Base-by-base conservation (phyloP, 768 basidiomycete genomes). In the Calocybe cyanea region DNA sequence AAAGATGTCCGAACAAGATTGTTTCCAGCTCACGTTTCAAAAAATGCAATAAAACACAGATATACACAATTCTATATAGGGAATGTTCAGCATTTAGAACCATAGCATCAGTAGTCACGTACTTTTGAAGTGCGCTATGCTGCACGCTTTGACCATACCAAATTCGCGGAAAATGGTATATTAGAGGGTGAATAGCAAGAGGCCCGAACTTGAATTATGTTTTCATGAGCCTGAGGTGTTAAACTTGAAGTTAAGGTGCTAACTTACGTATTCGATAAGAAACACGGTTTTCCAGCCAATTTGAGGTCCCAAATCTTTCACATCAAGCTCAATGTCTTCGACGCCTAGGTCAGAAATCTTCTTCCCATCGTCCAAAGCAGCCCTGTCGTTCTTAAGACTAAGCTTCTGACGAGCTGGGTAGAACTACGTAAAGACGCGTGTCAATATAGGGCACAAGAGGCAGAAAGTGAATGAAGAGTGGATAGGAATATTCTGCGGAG, bases 251-350 rank as follows among this genome's bases (percentile, higher is more conserved):
- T 44, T 45, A 46, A 9, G 10, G n/a, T 41, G 21, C 8, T 24
- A 11, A 64, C 92, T 58, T 67, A 94, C 94, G 58, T 98, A 99
- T 94, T 99, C 96, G 41, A 87, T 70, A 40, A 97, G 61, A 64
- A 92, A 97, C 14, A 97, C 91, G 0, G 86, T 87, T 57, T 74
- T 76, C 89, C 94, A 97, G 57, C 80, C 76, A 36, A 95, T 70
- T 63, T 99, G 96, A 6, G 85, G 77, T 0, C 96, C 96, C 23
- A 98, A 69, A 64, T 98, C 96, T 64, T 96, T 96, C 48, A 93
- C 73, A 30, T 75, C 64, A 30, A 98, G 57, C 48, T 84, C 81
- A n/a, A 73, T 75, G 8, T 78, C 83, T 15, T 83, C 74, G 8
- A 56, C 58, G 3, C 90, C 60, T 0, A 77, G 79, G n/a, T 79